These are phyloP conservation scores for Physcomitrium patens DNA, from an alignment of 225 moss, liverwort and hornwort species.

Conservation along the genomic window DNA sequence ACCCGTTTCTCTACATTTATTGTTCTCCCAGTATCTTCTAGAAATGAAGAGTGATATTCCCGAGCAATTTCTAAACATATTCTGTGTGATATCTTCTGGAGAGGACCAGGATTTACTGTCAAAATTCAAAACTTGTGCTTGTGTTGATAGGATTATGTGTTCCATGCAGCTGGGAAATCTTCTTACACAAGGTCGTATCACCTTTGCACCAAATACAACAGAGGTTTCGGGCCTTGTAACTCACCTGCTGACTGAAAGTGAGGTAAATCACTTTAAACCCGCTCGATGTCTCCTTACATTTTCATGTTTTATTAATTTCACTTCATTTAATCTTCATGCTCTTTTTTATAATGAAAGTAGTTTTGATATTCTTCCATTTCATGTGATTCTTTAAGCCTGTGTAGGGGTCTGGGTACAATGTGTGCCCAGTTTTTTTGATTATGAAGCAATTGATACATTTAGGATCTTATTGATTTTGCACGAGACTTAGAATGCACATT, in stretches of 20 bases:
- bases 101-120: not conserved
- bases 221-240: conserved; percentile 82
- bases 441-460: not conserved
- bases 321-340: not conserved
- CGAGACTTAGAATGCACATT: too few relatives aligned
- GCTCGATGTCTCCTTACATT: not conserved
- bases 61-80: not conserved
- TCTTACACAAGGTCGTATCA: conserved; percentile 77
- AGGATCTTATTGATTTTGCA: too few relatives aligned
- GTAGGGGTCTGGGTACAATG: not conserved
- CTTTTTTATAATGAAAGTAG: not conserved
- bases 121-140: not conserved
- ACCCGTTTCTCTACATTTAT: conserved; percentile 5
- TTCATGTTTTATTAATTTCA: not conserved
- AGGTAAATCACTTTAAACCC: conserved; percentile 43
- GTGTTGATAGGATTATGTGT: conserved; percentile 23
- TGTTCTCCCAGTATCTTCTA: not conserved
- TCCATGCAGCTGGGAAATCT: conserved; percentile 90
- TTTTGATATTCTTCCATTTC: not conserved
- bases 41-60: not conserved
- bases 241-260: conserved; percentile 58
- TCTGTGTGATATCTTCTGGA: not conserved
- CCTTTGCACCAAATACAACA: conserved; percentile 85
- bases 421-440: not conserved
- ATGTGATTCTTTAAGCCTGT: not conserved